These are phyloP conservation scores for Fusarium lateritium DNA, from an alignment of 2,329 filamentous ascomycete species.

Conservation along the genomic window DNA sequence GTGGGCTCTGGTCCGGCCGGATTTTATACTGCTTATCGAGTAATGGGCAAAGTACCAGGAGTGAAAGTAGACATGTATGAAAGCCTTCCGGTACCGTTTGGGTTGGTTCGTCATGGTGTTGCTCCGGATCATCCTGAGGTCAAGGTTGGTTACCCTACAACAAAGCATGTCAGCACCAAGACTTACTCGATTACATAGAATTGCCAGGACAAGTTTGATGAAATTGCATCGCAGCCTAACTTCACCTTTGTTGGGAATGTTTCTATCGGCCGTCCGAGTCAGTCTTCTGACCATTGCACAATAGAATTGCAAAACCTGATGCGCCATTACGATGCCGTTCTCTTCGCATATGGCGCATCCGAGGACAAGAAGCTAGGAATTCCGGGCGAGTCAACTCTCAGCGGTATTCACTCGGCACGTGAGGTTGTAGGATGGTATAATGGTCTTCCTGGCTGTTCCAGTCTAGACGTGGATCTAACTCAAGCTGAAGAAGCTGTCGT, in stretches of 20 bases:
- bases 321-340: conserved; percentile 89
- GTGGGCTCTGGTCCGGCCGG: conserved; percentile 95
- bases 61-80: conserved; percentile 96
- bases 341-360: conserved; percentile 94
- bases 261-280: conserved; percentile 73
- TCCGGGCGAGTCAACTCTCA: conserved; percentile 80
- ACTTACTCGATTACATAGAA: conserved; percentile 71
- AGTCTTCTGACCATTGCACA: conserved; percentile 58
- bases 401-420: conserved; percentile 87
- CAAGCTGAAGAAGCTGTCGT: conserved; percentile 86
- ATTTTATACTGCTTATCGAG: conserved; percentile 92
- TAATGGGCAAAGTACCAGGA: conserved; percentile 81
- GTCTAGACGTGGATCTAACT: conserved; percentile 80
- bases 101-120: conserved; percentile 92
- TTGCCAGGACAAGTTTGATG: conserved; percentile 92
- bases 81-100: conserved; percentile 90
- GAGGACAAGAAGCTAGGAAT: conserved; percentile 85
- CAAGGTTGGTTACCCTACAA: conserved; percentile 72
- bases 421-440: conserved; percentile 99
- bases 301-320: conserved; percentile 79
- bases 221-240: conserved; percentile 84
- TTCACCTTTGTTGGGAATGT: conserved; percentile 96
- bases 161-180: neutral
- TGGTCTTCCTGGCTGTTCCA: conserved; percentile 85
- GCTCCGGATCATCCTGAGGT: conserved; percentile 99